Evolutionary conservation across 495 filamentous ascomycete genomes (phyloP).

Genomic region (Lasiosphaeris hirsuta): DNA sequence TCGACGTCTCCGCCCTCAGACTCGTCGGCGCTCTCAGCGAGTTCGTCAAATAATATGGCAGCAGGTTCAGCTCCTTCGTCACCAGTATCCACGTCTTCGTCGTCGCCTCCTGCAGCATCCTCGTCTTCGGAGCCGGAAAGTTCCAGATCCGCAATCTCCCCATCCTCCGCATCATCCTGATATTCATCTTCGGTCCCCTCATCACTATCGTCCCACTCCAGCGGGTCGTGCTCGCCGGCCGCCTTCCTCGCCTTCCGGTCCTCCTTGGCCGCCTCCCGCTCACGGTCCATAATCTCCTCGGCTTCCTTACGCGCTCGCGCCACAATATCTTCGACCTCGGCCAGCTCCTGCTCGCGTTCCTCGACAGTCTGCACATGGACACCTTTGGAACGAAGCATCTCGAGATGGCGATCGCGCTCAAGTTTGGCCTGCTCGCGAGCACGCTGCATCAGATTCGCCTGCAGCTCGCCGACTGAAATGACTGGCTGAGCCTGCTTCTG

Average conservation of each 20-base stretch:
- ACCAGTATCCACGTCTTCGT: slow-evolving; percentile 32
- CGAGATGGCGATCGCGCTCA: slow-evolving; percentile 75
- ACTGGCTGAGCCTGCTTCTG: slow-evolving; percentile 35
- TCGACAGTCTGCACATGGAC: slow-evolving; percentile 81
- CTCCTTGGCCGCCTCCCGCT: slow-evolving; percentile 66
- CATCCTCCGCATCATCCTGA: slow-evolving; percentile 32
- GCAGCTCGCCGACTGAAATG: slow-evolving; percentile 68
- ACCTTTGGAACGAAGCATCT: slow-evolving; percentile 72
- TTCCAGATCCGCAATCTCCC: slow-evolving; percentile 43
- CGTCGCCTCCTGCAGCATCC: slow-evolving; percentile 23
- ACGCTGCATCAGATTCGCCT: slow-evolving; percentile 60
- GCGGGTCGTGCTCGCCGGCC: slow-evolving; percentile 46
- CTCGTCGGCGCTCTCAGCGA: slow-evolving; percentile 39
- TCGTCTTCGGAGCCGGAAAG: slow-evolving; percentile 49
- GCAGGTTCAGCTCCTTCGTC: slow-evolving; percentile 26
- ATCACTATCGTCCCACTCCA: slow-evolving; percentile 61
- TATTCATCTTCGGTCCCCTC: slow-evolving; percentile 48
- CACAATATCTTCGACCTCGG: slow-evolving; percentile 81
- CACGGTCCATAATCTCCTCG: slow-evolving; percentile 70
- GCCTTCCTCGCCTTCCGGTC: slow-evolving; percentile 50
- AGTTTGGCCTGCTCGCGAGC: slow-evolving; percentile 76
- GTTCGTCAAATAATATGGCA: slow-evolving; percentile 33
- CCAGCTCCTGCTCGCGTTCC: slow-evolving; percentile 72
- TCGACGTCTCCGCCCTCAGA: slow-evolving; percentile 40
- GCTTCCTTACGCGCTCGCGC: slow-evolving; percentile 79